A percentile compares a stretch with the other conserved stretches of the same genome.
Evolutionary conservation across 495 filamentous ascomycete species (phyloP).

Genomic region (Neurospora sp.): DNA sequence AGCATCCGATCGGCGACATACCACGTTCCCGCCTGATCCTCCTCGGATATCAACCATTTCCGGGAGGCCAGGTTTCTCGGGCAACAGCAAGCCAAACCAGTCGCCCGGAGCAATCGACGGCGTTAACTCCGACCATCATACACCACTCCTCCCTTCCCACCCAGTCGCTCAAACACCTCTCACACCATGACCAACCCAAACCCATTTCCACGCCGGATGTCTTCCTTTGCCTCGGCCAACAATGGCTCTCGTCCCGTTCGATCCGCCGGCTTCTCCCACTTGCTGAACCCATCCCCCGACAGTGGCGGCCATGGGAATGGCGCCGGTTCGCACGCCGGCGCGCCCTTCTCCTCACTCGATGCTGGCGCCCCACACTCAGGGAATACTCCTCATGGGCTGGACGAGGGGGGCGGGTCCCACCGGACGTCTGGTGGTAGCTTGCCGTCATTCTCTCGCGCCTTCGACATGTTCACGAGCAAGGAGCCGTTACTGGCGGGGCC

Average conservation of each 20-base stretch:
- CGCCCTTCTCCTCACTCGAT: slow-evolving; percentile 5
- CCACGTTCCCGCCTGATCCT: neutral
- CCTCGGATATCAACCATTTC: neutral
- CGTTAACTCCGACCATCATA: neutral
- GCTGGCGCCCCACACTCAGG: slow-evolving; percentile 13
- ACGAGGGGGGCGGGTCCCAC: slow-evolving; percentile 21
- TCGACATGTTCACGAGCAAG: slow-evolving; percentile 36
- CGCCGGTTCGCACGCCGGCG: slow-evolving; percentile 26
- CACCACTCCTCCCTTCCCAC: neutral
- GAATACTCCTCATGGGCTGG: slow-evolving; percentile 17
- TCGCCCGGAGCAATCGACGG: neutral
- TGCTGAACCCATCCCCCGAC: slow-evolving; percentile 46
- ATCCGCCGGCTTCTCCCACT: slow-evolving; percentile 49
- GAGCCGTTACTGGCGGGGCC: slow-evolving; percentile 14
- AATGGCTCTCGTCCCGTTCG: slow-evolving; percentile 34
- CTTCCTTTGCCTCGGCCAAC: slow-evolving; percentile 53
- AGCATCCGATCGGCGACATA: neutral
- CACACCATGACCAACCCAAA: neutral
- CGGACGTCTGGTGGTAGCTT: slow-evolving; percentile 18
- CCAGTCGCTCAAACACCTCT: neutral
- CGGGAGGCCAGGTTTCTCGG: neutral
- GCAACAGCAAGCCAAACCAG: neutral
- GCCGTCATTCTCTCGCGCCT: slow-evolving; percentile 53
- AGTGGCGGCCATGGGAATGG: slow-evolving; percentile 23
- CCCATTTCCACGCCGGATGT: slow-evolving; percentile 33